These are phyloP conservation scores for Lagerstroemia speciosa DNA, from an alignment of 345 rosid species.

Conservation along the genomic window DNA sequence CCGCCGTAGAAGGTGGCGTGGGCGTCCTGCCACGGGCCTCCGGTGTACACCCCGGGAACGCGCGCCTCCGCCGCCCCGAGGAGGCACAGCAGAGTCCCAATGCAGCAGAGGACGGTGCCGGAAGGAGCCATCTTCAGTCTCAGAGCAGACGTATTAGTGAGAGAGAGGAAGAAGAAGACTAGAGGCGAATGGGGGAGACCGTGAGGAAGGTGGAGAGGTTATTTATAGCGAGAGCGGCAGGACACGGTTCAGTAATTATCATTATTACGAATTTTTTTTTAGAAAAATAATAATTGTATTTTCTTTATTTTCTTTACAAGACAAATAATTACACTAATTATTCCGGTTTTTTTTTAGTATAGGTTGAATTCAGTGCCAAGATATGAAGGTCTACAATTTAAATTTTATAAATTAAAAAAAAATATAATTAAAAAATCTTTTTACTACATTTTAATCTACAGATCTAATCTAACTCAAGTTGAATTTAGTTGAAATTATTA, in stretches of 20 bases:
- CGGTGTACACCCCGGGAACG: slow-evolving; percentile 34
- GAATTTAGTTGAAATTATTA: too few relatives aligned
- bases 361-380: too few relatives aligned
- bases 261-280: neutral
- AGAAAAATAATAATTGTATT: too few relatives aligned
- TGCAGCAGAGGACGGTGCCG: slow-evolving; percentile 6
- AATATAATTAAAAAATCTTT: too few relatives aligned
- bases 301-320: too few relatives aligned
- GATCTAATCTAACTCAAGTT: too few relatives aligned
- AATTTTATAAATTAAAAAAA: too few relatives aligned
- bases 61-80: slow-evolving; percentile 14
- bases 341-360: too few relatives aligned
- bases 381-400: too few relatives aligned
- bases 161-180: slow-evolving; percentile 11
- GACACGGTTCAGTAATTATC: neutral
- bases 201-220: slow-evolving; percentile 20
- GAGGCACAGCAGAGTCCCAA: slow-evolving; percentile 17
- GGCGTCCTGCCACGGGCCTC: slow-evolving; percentile 33
- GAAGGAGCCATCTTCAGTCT: slow-evolving; percentile 2
- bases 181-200: slow-evolving; percentile 16
- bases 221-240: too few relatives aligned
- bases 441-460: too few relatives aligned
- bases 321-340: too few relatives aligned
- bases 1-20: slow-evolving; percentile 65
- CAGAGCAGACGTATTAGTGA: slow-evolving; percentile 7